Conservation (phyloP, 495 filamentous ascomycete genomes). For the Cairneyella variabilis region DNA sequence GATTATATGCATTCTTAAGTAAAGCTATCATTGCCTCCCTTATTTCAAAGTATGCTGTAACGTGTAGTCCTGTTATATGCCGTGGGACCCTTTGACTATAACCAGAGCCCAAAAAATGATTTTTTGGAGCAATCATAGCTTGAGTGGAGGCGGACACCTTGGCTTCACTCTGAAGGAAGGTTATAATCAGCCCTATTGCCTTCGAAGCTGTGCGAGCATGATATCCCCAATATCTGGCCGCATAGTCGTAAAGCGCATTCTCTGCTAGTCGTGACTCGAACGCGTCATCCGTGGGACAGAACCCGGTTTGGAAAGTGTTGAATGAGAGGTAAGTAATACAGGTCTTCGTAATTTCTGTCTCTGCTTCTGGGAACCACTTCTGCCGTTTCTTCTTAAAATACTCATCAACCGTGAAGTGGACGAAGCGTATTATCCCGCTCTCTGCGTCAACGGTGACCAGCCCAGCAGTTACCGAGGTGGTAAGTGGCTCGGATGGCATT, state of each 20-base stretch:
- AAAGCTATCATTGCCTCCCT: no score
- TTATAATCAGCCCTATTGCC: no score
- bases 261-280: conserved; percentile 26
- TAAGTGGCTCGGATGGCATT: conserved; percentile 23
- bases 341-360: conserved; percentile 28
- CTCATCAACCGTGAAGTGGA: conserved; percentile 52
- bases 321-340: conserved; percentile 45
- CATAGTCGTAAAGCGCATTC: conserved; percentile 39
- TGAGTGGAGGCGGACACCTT: no score
- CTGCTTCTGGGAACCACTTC: conserved; percentile 32
- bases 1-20: no score
- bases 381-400: conserved; percentile 40
- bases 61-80: no score
- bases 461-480: conserved; percentile 44
- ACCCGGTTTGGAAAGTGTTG: conserved; percentile 28
- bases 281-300: conserved; percentile 26
- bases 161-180: no score
- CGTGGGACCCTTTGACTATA: no score
- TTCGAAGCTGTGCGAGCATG: conserved; percentile 31
- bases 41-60: no score
- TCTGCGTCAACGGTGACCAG: conserved; percentile 46
- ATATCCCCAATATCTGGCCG: conserved; percentile 38
- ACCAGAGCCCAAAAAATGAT: no score
- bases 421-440: conserved; percentile 44
- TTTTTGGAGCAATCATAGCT: no score